Conservation (phyloP, 768 basidiomycete species). For the Termitomyces eurrhizus region DNA sequence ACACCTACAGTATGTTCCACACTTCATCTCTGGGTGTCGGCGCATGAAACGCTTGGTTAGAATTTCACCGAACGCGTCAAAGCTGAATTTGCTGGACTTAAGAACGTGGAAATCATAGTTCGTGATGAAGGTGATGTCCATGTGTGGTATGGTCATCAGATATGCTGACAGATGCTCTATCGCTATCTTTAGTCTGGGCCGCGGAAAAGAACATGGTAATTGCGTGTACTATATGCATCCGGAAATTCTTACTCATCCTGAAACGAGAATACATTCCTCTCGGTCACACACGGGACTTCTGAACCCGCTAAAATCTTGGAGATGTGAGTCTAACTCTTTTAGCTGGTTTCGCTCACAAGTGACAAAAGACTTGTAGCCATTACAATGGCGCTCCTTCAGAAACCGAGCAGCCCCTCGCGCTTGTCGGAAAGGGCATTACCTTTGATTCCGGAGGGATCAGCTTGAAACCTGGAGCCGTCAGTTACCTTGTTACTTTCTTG, state of each 20-base stretch:
- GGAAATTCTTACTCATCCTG: neutral
- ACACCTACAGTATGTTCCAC: conserved; percentile 63
- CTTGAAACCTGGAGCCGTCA: conserved; percentile 68
- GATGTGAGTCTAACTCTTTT: conserved; percentile 43
- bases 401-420: conserved; percentile 57
- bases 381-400: conserved; percentile 71
- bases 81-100: conserved; percentile 59
- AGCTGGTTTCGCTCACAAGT: neutral
- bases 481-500: conserved; percentile 18
- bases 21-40: neutral
- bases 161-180: conserved; percentile 4
- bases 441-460: conserved; percentile 90
- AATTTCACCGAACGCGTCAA: conserved; percentile 68
- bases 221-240: neutral
- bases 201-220: conserved; percentile 77
- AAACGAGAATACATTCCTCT: conserved; percentile 73
- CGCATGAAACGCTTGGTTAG: conserved; percentile 26
- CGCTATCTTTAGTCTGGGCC: conserved; percentile 61
- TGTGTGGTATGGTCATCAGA: neutral
- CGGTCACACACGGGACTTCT: conserved; percentile 76
- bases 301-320: conserved; percentile 88
- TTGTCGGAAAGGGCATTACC: conserved; percentile 88
- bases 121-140: conserved; percentile 62
- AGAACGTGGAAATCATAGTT: conserved; percentile 65
- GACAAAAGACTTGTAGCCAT: conserved; percentile 41